A percentile compares a stretch with the other conserved stretches of the same genome.
phyloP scores from a whole-genome alignment of 2,329 filamentous ascomycete genomes.

The Bimuria novae-zelandiae region DNA sequence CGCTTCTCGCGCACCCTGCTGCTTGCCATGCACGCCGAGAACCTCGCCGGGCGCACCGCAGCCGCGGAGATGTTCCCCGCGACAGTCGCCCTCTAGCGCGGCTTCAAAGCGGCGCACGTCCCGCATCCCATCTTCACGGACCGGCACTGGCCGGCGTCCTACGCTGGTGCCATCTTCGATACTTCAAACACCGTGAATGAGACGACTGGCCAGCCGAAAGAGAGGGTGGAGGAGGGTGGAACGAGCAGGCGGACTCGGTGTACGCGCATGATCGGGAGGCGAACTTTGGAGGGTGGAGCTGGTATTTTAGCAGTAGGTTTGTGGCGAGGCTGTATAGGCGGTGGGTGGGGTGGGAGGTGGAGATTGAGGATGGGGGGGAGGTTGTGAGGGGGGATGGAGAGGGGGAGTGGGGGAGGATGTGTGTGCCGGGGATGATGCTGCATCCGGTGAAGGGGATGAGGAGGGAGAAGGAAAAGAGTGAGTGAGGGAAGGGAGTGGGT shows the following conservation, averaged over 20 bases:
- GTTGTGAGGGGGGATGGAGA: constrained; percentile 64
- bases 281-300: constrained; percentile 83
- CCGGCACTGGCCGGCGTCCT: constrained; percentile 79
- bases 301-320: constrained; percentile 90
- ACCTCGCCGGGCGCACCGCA: constrained; percentile 83
- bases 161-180: constrained; percentile 80
- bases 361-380: constrained; percentile 77
- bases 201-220: constrained; percentile 50
- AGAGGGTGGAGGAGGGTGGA: constrained; percentile 62
- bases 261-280: constrained; percentile 74
- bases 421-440: constrained; percentile 83
- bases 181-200: constrained; percentile 44
- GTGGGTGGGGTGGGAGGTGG: constrained; percentile 82
- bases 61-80: constrained; percentile 97
- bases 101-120: constrained; percentile 87
- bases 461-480: constrained; percentile 27
- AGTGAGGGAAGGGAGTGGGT: too few species aligned
- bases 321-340: constrained; percentile 78
- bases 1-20: constrained; percentile 82
- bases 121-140: constrained; percentile 90
- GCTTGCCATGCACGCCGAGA: constrained; percentile 88
- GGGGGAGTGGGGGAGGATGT: constrained; percentile 76
- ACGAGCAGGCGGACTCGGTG: constrained; percentile 47
- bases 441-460: constrained; percentile 78
- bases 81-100: constrained; percentile 85